phyloP scores from a whole-genome alignment of 441 rosid species.

The Geranium incanum region DNA sequence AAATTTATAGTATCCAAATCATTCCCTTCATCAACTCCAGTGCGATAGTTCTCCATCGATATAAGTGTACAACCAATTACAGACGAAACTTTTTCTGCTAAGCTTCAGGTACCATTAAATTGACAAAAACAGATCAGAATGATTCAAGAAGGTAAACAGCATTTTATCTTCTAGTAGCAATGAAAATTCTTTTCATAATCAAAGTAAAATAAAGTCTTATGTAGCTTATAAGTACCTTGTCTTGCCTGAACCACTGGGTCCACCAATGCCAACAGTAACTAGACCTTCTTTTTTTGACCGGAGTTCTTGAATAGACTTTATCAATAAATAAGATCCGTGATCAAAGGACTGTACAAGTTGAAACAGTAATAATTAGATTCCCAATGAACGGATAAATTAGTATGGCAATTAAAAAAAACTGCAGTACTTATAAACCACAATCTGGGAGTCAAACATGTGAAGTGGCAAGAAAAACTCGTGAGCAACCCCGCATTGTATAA shows the following conservation, averaged over 20 bases:
- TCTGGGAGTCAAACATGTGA: background rate
- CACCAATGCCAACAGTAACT: conserved; percentile 90
- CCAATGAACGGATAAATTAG: background rate
- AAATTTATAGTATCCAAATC: conserved; percentile 84
- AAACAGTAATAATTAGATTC: conserved; percentile 19
- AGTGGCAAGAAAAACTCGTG: conserved; percentile 1
- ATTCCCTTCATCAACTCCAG: conserved; percentile 72
- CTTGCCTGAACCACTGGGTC: conserved; percentile 60
- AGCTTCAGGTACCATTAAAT: conserved; percentile 46
- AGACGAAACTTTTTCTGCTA: conserved; percentile 95
- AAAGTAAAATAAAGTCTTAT: background rate
- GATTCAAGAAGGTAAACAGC: background rate
- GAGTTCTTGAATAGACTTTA: conserved; percentile 92
- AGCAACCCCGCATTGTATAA: background rate
- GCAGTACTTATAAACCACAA: background rate
- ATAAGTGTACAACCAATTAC: conserved; percentile 88
- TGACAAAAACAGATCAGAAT: background rate
- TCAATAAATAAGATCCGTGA: conserved; percentile 74
- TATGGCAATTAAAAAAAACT: background rate
- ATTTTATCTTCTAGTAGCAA: conserved; percentile 5
- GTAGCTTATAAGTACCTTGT: background rate
- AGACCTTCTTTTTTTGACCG: conserved; percentile 79
- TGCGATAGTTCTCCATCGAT: conserved; percentile 89
- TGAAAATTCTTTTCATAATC: background rate
- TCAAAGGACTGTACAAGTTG: conserved; percentile 65